Evolutionary conservation across 2,329 filamentous ascomycete genomes (phyloP).

Genomic region (Alternaria postmessia): DNA sequence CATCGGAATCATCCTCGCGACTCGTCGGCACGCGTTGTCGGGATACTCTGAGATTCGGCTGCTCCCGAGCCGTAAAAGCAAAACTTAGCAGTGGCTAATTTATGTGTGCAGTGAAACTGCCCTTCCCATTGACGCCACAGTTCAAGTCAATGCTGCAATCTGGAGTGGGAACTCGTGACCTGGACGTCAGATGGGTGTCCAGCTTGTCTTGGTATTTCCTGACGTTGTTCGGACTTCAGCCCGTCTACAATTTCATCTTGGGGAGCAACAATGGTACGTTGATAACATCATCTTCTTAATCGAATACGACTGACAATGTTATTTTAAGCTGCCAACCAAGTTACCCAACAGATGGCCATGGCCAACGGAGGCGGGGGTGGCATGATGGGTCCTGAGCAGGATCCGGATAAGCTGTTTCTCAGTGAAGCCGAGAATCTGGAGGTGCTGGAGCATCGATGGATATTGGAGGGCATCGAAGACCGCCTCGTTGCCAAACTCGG

Average conservation of each 20-base stretch:
- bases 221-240: slow-evolving; percentile 94
- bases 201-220: slow-evolving; percentile 99
- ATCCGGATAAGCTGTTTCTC: slow-evolving; percentile 94
- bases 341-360: slow-evolving; percentile 82
- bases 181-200: slow-evolving; percentile 98
- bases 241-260: slow-evolving; percentile 95
- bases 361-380: slow-evolving; percentile 78
- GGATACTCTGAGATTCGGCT: slow-evolving; percentile 4
- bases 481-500: slow-evolving; percentile 69
- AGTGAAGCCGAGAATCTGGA: slow-evolving; percentile 94
- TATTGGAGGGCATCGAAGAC: slow-evolving; percentile 87
- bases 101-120: slow-evolving; percentile 78
- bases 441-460: slow-evolving; percentile 91
- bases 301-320: slow-evolving; percentile 37
- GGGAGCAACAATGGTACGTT: slow-evolving; percentile 91
- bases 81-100: slow-evolving; percentile 19
- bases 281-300: slow-evolving; percentile 3
- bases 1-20: neutral
- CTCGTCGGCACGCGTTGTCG: neutral
- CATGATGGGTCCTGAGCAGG: slow-evolving; percentile 90
- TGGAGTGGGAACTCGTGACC: slow-evolving; percentile 91
- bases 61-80: slow-evolving; percentile 12
- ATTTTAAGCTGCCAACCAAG: slow-evolving; percentile 82
- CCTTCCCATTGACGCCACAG: slow-evolving; percentile 96
- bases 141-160: slow-evolving; percentile 99